Conservation (phyloP, 345 rosid genomes). For the Cardiospermum halicacabum region DNA sequence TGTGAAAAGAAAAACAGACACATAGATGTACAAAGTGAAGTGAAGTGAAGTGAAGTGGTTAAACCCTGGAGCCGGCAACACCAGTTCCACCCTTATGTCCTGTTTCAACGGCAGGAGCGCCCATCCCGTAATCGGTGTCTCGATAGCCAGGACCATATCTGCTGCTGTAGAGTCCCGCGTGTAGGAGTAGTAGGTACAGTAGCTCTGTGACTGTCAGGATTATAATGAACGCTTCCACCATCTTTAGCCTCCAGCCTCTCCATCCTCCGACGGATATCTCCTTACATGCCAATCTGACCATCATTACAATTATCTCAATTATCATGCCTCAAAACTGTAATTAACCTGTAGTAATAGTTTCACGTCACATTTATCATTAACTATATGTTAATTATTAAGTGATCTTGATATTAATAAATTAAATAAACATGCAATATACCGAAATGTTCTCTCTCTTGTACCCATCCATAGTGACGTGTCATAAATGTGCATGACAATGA, state of each 20-base stretch:
- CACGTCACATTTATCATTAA: no score
- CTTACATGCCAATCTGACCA: slow-evolving; percentile 75
- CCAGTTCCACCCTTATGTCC: slow-evolving; percentile 25
- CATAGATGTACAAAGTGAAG: no score
- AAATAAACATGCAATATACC: no score
- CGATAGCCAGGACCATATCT: slow-evolving; percentile 78
- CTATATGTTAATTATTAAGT: no score
- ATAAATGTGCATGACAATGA: no score
- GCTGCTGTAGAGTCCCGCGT: slow-evolving; percentile 70
- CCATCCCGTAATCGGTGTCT: slow-evolving; percentile 44
- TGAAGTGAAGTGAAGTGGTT: neutral
- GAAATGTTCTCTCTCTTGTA: no score
- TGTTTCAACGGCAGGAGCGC: slow-evolving; percentile 25
- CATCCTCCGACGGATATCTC: slow-evolving; percentile 76
- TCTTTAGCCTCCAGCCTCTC: slow-evolving; percentile 77
- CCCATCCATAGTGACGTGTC: no score
- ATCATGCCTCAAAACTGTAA: no score
- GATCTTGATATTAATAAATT: no score
- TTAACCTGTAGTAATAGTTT: no score
- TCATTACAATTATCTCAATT: no score
- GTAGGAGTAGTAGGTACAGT: slow-evolving; percentile 56
- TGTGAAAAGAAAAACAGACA: neutral
- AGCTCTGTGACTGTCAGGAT: slow-evolving; percentile 67
- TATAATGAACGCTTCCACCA: slow-evolving; percentile 70
- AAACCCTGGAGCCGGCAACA: slow-evolving; percentile 23